A percentile compares a stretch with the other conserved stretches of the same genome.
These are phyloP conservation scores for Babesia bovis DNA, from an alignment of 169 alveolate species.

Conservation along the genomic window DNA sequence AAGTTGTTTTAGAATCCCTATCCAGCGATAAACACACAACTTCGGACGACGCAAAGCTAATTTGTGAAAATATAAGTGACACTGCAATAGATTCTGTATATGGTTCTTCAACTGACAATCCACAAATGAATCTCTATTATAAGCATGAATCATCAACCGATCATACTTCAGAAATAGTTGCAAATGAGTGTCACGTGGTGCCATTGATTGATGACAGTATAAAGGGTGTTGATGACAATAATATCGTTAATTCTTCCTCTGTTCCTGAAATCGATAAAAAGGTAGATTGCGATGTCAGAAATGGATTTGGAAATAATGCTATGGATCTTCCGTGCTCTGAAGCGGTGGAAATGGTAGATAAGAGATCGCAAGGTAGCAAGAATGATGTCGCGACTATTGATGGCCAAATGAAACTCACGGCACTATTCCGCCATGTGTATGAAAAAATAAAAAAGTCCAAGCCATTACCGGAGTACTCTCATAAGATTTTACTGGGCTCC, in stretches of 20 bases:
- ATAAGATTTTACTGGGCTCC: constrained; percentile 27
- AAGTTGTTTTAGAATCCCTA: background rate
- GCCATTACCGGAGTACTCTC: constrained; percentile 36
- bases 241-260: background rate
- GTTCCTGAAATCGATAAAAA: no score
- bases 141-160: background rate
- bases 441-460: constrained; percentile 53
- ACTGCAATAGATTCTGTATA: background rate
- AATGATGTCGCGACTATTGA: background rate
- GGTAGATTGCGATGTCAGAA: no score
- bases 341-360: background rate
- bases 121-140: background rate
- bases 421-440: constrained; percentile 51
- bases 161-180: background rate
- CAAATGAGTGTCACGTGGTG: background rate
- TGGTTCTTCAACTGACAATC: background rate
- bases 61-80: background rate
- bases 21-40: no score
- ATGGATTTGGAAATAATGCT: no score
- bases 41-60: background rate
- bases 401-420: constrained; percentile 57
- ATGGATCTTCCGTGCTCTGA: background rate
- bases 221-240: background rate
- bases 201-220: background rate
- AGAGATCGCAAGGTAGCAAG: background rate